Conservation (phyloP, 139 green algal genomes). For the Parachlorella kessleri region DNA sequence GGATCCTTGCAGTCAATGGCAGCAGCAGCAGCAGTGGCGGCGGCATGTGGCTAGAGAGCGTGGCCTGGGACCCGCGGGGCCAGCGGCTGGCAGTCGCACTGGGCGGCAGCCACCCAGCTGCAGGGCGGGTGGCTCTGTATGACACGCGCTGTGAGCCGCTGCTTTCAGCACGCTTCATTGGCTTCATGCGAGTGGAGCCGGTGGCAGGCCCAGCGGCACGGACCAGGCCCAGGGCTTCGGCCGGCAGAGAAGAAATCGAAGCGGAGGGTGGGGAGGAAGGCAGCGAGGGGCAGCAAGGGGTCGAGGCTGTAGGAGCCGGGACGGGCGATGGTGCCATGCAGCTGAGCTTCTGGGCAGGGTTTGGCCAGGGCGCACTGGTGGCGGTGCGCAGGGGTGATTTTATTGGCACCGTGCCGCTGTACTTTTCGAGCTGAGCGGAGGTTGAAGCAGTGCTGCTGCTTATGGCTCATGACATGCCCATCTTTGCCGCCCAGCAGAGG, state of each 20-base stretch:
- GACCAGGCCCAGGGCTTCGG: not conserved
- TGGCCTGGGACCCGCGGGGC: conserved; percentile 27
- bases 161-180: conserved; percentile 32
- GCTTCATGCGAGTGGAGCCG: conserved; percentile 10
- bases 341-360: conserved; percentile 9
- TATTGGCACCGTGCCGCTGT: conserved; percentile 17
- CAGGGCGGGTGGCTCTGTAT: conserved; percentile 27
- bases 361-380: conserved; percentile 27
- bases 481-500: too few species aligned
- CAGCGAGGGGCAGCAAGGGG: too few species aligned
- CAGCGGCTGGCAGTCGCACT: conserved; percentile 33
- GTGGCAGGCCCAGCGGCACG: not conserved
- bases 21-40: not conserved
- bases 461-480: too few species aligned
- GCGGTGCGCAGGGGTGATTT: not conserved
- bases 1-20: not conserved
- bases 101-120: conserved; percentile 20
- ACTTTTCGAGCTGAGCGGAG: conserved; percentile 8
- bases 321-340: not conserved
- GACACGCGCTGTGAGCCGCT: conserved; percentile 37
- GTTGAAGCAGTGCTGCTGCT: not conserved
- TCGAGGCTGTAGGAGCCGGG: too few species aligned
- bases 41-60: not conserved
- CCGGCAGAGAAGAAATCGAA: conserved; percentile 13
- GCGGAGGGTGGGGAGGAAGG: not conserved